phyloP scores from a whole-genome alignment of 495 filamentous ascomycete genomes.

The Haplographium delicatum region DNA sequence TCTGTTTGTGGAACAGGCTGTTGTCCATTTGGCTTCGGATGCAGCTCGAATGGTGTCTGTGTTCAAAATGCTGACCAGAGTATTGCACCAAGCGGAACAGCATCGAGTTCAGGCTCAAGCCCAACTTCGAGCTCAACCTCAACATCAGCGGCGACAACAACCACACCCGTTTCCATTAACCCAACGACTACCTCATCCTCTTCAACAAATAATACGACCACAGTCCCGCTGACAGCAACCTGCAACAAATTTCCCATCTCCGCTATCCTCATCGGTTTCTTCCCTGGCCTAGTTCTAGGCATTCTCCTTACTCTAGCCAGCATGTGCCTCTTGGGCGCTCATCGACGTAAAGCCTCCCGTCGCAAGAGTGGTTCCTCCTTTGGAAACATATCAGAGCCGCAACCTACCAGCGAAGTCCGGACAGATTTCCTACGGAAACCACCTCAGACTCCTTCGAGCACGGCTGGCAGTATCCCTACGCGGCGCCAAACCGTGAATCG shows the following conservation, averaged over 20 bases:
- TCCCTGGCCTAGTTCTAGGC: conserved; percentile 53
- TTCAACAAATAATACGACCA: conserved; percentile 27
- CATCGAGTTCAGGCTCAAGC: conserved; percentile 23
- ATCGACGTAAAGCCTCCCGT: background rate
- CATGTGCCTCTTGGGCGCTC: conserved; percentile 21
- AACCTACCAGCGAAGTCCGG: conserved; percentile 13
- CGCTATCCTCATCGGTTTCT: conserved; percentile 57
- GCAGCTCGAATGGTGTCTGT: conserved; percentile 41
- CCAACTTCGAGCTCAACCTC: background rate
- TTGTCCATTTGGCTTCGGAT: conserved; percentile 75
- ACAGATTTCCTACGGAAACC: conserved; percentile 26
- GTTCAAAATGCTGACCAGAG: conserved; percentile 16
- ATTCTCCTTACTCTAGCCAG: conserved; percentile 10
- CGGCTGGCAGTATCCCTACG: background rate
- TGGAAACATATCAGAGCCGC: conserved; percentile 26
- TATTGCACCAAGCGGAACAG: background rate
- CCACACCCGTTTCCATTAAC: no score
- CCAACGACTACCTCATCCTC: no score
- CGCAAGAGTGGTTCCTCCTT: conserved; percentile 24
- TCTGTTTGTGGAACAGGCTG: conserved; percentile 47
- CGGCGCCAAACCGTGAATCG: conserved; percentile 3
- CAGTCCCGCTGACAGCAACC: conserved; percentile 23
- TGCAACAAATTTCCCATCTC: conserved; percentile 42
- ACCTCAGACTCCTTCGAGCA: conserved; percentile 10
- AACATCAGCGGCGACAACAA: conserved; percentile 25